Evolutionary conservation across 768 basidiomycete genomes (phyloP).

Genomic region (Psilocybe tampanensis): DNA sequence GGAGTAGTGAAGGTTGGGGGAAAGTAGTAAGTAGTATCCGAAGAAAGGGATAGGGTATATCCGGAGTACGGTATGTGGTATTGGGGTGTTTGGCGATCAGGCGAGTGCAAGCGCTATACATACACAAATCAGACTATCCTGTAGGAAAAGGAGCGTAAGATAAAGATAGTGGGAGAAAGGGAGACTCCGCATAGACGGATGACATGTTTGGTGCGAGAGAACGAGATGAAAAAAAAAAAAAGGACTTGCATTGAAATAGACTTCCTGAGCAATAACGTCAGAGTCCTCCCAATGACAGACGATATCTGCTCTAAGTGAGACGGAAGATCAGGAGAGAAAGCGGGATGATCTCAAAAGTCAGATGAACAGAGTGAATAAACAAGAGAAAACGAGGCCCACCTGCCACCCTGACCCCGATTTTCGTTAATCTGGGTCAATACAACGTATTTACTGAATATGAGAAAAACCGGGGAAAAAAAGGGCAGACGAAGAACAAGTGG

Average conservation of each 20-base stretch:
- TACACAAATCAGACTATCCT: slow-evolving; percentile 67
- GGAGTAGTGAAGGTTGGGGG: no score
- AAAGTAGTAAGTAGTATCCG: slow-evolving; percentile 17
- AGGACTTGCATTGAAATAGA: slow-evolving; percentile 72
- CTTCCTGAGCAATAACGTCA: slow-evolving; percentile 76
- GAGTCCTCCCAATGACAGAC: slow-evolving; percentile 89
- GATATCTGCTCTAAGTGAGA: slow-evolving; percentile 65
- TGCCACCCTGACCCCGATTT: slow-evolving; percentile 83
- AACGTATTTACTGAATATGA: slow-evolving; percentile 71
- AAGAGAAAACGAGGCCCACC: slow-evolving; percentile 47
- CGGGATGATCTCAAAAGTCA: slow-evolving; percentile 8
- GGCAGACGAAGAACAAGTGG: no score
- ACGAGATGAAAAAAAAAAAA: slow-evolving; percentile 1
- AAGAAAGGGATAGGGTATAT: slow-evolving; percentile 16
- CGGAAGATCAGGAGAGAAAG: slow-evolving; percentile 4
- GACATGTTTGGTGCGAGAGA: background rate
- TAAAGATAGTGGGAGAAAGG: slow-evolving; percentile 11
- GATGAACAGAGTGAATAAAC: slow-evolving; percentile 10
- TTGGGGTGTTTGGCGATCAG: slow-evolving; percentile 25
- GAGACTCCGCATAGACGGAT: slow-evolving; percentile 9
- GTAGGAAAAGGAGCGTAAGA: slow-evolving; percentile 14
- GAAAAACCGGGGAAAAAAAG: background rate
- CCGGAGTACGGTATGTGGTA: slow-evolving; percentile 14
- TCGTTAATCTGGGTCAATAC: slow-evolving; percentile 85
- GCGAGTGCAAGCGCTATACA: slow-evolving; percentile 53